A percentile compares a stretch with the other conserved stretches of the same genome.
Conservation (phyloP, 2,329 filamentous ascomycete genomes). For the Fusarium sp. region DNA sequence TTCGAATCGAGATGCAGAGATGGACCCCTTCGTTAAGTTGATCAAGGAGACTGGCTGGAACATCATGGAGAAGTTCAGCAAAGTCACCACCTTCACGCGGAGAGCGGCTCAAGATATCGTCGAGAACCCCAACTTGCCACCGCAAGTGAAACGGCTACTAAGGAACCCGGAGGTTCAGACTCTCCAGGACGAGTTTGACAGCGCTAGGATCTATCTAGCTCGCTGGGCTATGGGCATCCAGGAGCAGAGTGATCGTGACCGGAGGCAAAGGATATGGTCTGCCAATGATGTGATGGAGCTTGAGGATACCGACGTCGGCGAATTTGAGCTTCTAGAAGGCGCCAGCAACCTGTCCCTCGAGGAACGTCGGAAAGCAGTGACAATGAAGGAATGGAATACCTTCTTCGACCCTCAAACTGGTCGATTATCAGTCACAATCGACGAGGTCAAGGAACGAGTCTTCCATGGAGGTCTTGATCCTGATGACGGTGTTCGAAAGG, state of each 20-base stretch:
- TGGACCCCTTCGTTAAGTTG: conserved; percentile 94
- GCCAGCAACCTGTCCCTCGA: conserved; percentile 77
- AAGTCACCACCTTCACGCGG: conserved; percentile 95
- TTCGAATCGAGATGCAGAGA: conserved; percentile 71
- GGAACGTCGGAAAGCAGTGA: conserved; percentile 81
- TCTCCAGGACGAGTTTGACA: conserved; percentile 96
- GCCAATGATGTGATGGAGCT: conserved; percentile 91
- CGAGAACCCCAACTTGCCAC: conserved; percentile 90
- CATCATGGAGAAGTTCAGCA: conserved; percentile 94
- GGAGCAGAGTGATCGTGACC: conserved; percentile 92
- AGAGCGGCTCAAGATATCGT: conserved; percentile 91
- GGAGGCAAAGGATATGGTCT: conserved; percentile 89
- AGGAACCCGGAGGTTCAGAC: conserved; percentile 95
- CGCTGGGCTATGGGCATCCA: conserved; percentile 99
- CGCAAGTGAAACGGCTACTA: conserved; percentile 85
- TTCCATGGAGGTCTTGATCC: conserved; percentile 93
- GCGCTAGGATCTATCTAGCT: conserved; percentile 91
- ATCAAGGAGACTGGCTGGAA: conserved; percentile 97
- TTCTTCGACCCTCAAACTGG: conserved; percentile 86
- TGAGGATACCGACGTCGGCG: conserved; percentile 93
- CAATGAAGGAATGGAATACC: conserved; percentile 86
- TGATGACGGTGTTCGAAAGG: conserved; percentile 92
- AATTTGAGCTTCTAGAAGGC: conserved; percentile 93
- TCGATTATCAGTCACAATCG: conserved; percentile 79
- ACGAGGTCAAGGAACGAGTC: conserved; percentile 96